These are phyloP conservation scores for Epichloe uncinata DNA, from an alignment of 2,329 filamentous ascomycete genomes.

Conservation along the genomic window DNA sequence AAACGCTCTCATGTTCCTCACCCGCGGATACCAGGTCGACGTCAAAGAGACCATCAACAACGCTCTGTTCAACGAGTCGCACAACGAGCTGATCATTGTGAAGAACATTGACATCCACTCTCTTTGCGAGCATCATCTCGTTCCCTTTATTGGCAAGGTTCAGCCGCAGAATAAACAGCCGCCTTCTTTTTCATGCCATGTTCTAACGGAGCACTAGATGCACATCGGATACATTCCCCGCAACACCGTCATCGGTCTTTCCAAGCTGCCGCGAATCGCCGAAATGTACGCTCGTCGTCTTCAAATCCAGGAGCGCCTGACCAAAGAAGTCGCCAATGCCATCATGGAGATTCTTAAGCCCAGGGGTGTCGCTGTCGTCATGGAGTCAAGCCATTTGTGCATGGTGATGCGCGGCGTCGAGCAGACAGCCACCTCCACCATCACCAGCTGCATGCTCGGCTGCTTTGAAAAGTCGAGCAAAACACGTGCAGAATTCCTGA, in stretches of 20 bases:
- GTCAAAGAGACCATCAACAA: conserved; percentile 82
- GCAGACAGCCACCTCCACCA: conserved; percentile 75
- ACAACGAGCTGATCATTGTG: conserved; percentile 94
- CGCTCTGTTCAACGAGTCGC: conserved; percentile 90
- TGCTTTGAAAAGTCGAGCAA: conserved; percentile 88
- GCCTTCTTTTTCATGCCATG: neutral
- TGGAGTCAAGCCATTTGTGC: conserved; percentile 92
- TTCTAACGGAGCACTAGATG: conserved; percentile 48
- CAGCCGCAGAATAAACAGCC: conserved; percentile 9
- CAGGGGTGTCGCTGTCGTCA: conserved; percentile 90
- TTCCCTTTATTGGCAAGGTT: conserved; percentile 95
- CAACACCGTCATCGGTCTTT: conserved; percentile 83
- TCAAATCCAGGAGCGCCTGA: conserved; percentile 92
- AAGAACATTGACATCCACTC: conserved; percentile 95
- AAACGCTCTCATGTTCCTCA: conserved; percentile 91
- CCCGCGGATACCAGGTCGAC: conserved; percentile 93
- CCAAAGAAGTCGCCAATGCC: conserved; percentile 88
- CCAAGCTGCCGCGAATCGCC: conserved; percentile 87
- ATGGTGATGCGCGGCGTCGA: conserved; percentile 99
- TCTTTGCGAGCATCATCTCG: conserved; percentile 92
- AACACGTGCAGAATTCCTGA: conserved; percentile 91
- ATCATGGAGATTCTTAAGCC: conserved; percentile 88
- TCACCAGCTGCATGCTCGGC: conserved; percentile 95
- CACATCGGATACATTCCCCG: conserved; percentile 97
- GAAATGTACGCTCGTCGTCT: conserved; percentile 92